A percentile compares a stretch with the other conserved stretches of the same genome.
Evolutionary conservation across 192 early-diverging fungal species (phyloP).

Genomic region (Lobulomyces angularis): DNA sequence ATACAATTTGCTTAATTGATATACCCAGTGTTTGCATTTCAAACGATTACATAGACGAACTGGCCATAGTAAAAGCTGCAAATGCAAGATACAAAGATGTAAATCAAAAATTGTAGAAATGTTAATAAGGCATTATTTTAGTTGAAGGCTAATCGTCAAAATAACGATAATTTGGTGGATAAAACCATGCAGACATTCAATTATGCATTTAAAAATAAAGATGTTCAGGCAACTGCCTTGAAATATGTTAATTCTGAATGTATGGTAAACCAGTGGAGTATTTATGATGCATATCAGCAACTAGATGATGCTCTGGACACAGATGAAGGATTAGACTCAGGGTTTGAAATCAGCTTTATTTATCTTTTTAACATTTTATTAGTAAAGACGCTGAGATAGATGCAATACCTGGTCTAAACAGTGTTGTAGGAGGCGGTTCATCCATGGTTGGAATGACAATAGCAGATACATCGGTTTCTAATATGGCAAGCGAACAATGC

Average conservation of each 20-base stretch:
- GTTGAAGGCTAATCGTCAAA: conserved; percentile 23
- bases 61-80: conserved; percentile 19
- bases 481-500: too few relatives aligned
- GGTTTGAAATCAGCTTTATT: too few relatives aligned
- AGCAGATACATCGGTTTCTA: too few relatives aligned
- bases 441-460: too few relatives aligned
- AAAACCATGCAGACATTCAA: conserved; percentile 41
- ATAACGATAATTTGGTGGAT: conserved; percentile 42
- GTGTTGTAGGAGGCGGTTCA: background rate
- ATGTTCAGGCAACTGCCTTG: conserved; percentile 33
- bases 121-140: conserved; percentile 8
- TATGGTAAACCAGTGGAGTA: conserved; percentile 30
- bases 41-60: conserved; percentile 28
- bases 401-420: too few relatives aligned
- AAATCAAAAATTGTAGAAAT: background rate
- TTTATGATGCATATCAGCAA: conserved; percentile 27
- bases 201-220: conserved; percentile 32
- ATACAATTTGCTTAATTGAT: conserved; percentile 28
- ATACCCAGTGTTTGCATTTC: conserved; percentile 29
- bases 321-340: too few relatives aligned
- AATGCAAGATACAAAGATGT: conserved; percentile 43
- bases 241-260: conserved; percentile 25
- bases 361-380: too few relatives aligned
- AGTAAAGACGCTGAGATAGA: too few relatives aligned
- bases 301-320: background rate